phyloP scores from a whole-genome alignment of 2,329 filamentous ascomycete genomes.

The Penicillium verrucosum region DNA sequence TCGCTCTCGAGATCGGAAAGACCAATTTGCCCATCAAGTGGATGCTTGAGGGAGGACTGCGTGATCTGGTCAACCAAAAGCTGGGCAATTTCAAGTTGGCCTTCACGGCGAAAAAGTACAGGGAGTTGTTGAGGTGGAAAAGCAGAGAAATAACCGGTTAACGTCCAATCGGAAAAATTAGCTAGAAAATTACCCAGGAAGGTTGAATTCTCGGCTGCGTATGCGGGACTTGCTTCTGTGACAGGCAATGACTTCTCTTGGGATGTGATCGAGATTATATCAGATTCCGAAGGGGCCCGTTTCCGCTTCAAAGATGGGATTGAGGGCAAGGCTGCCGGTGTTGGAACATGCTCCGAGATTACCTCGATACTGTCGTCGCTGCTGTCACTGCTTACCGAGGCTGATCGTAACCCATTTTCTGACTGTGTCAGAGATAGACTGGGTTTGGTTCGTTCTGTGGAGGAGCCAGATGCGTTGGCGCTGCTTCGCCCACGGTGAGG shows the following conservation, averaged over 20 bases:
- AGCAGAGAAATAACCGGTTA: slow-evolving; percentile 40
- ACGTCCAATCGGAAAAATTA: slow-evolving; percentile 39
- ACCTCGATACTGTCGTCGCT: slow-evolving; percentile 31
- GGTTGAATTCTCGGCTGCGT: slow-evolving; percentile 31
- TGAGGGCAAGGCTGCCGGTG: slow-evolving; percentile 18
- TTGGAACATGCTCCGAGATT: slow-evolving; percentile 19
- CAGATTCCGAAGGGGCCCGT: slow-evolving; percentile 33
- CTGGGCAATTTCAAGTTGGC: slow-evolving; percentile 40
- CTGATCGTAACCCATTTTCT: slow-evolving; percentile 15
- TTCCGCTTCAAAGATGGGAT: slow-evolving; percentile 34
- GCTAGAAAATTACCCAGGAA: slow-evolving; percentile 41
- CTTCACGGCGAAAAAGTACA: slow-evolving; percentile 34
- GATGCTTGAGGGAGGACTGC: slow-evolving; percentile 44
- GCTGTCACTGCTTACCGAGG: slow-evolving; percentile 26
- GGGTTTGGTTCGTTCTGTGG: slow-evolving; percentile 7
- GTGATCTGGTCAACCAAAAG: slow-evolving; percentile 44
- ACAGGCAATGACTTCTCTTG: slow-evolving; percentile 25
- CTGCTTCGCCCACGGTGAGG: slow-evolving; percentile 24
- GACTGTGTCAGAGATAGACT: slow-evolving; percentile 7
- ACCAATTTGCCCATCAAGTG: slow-evolving; percentile 25
- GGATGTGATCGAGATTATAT: slow-evolving; percentile 29
- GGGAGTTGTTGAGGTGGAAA: slow-evolving; percentile 32
- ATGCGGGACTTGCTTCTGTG: slow-evolving; percentile 16
- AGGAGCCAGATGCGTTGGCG: not conserved
- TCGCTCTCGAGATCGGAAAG: slow-evolving; percentile 31